phyloP scores from a whole-genome alignment of 306 rosid species.

The Bauhinia variegata region DNA sequence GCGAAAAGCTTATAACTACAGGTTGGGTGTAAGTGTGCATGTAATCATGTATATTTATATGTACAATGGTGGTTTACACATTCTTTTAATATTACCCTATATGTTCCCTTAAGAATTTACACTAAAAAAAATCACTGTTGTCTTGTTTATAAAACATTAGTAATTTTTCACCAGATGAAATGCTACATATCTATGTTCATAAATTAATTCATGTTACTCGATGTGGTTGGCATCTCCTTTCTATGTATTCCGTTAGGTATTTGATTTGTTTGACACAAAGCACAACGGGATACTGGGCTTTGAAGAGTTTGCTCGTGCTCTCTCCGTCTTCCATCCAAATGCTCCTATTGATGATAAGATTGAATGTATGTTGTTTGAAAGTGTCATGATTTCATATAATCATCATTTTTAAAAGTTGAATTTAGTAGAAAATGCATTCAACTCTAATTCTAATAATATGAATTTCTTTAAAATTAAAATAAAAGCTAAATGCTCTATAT shows the following conservation, averaged over 20 bases:
- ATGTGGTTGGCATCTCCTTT: constrained; percentile 13
- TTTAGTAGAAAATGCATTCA: too few species aligned
- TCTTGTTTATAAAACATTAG: not conserved
- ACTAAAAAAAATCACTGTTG: not conserved
- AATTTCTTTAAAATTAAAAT: constrained; percentile 11
- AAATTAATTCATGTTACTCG: constrained; percentile 23
- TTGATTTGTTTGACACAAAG: constrained; percentile 93
- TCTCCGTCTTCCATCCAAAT: constrained; percentile 95
- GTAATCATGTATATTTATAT: not conserved
- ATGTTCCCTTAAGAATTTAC: constrained; percentile 1
- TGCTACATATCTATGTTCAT: not conserved
- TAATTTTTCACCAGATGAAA: not conserved
- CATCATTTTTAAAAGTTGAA: too few species aligned
- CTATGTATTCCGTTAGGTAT: constrained; percentile 53
- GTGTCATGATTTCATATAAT: not conserved
- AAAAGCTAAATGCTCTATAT: constrained; percentile 19
- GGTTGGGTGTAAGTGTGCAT: not conserved
- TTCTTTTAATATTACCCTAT: too few species aligned
- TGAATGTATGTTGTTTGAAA: constrained; percentile 63
- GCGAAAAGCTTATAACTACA: not conserved
- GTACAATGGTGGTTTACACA: too few species aligned
- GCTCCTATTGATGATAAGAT: constrained; percentile 95
- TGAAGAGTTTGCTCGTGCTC: constrained; percentile 98
- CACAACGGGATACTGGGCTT: constrained; percentile 98
- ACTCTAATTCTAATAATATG: not conserved